Evolutionary conservation across 768 basidiomycete species (phyloP).

Genomic region (Amanita phalloides): DNA sequence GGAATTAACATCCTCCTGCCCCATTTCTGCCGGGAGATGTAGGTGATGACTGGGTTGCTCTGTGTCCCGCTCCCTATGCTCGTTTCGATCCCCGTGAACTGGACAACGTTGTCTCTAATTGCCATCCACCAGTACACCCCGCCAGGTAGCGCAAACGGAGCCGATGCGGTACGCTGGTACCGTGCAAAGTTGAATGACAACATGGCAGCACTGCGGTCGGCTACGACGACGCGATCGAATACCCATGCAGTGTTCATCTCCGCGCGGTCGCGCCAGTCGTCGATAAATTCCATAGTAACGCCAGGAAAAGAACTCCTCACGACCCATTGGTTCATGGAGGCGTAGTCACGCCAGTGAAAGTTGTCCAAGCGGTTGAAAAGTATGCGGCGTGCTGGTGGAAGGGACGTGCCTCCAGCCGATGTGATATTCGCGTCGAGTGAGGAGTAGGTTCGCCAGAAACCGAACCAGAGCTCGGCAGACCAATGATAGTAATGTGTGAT

Average conservation of each 20-base stretch:
- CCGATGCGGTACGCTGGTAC: slow-evolving; percentile 69
- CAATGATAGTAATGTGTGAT: slow-evolving; percentile 93
- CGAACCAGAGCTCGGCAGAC: slow-evolving; percentile 86
- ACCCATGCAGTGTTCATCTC: slow-evolving; percentile 61
- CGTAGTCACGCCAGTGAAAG: slow-evolving; percentile 84
- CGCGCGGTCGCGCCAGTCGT: slow-evolving; percentile 78
- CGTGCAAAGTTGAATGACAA: slow-evolving; percentile 50
- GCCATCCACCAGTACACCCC: slow-evolving; percentile 81
- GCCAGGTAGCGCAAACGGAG: slow-evolving; percentile 66
- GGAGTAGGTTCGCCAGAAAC: slow-evolving; percentile 86
- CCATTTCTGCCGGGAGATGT: slow-evolving; percentile 86
- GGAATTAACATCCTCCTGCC: slow-evolving; percentile 70
- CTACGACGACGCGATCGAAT: slow-evolving; percentile 80
- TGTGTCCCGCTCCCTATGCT: slow-evolving; percentile 33
- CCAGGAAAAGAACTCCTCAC: slow-evolving; percentile 75
- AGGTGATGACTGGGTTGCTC: slow-evolving; percentile 76
- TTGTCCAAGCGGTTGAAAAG: slow-evolving; percentile 68
- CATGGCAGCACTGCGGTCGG: slow-evolving; percentile 82
- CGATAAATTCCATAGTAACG: slow-evolving; percentile 64
- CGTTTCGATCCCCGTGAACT: slow-evolving; percentile 51
- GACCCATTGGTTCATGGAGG: slow-evolving; percentile 85
- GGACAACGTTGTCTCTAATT: slow-evolving; percentile 60
- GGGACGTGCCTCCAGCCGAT: slow-evolving; percentile 51
- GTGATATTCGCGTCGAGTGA: slow-evolving; percentile 67
- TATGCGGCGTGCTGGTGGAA: slow-evolving; percentile 66